phyloP scores from a whole-genome alignment of 2,329 filamentous ascomycete genomes.

The Penicillium sp. region DNA sequence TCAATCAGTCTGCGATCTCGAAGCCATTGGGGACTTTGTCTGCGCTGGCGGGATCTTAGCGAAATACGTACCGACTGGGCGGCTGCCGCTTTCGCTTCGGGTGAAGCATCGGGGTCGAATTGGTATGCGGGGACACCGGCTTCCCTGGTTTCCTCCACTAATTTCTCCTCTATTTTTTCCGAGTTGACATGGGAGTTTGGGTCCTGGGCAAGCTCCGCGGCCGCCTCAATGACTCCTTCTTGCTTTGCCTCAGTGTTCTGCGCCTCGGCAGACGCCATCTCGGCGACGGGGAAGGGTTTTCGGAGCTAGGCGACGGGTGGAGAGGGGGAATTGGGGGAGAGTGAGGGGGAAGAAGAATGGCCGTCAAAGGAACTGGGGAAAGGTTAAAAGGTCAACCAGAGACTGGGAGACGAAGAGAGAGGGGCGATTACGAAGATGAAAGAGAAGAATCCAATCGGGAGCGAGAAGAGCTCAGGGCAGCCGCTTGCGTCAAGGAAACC shows the following conservation, averaged over 20 bases:
- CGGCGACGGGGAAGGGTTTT: slow-evolving; percentile 8
- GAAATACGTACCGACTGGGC: slow-evolving; percentile 61
- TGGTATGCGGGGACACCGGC: slow-evolving; percentile 74
- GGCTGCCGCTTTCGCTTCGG: slow-evolving; percentile 78
- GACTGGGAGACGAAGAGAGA: background rate
- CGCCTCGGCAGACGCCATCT: slow-evolving; percentile 30
- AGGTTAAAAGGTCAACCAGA: background rate
- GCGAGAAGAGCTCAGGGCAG: slow-evolving; percentile 9
- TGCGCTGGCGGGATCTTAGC: background rate
- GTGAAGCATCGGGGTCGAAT: slow-evolving; percentile 79
- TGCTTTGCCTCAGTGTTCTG: slow-evolving; percentile 65
- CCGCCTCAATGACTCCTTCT: slow-evolving; percentile 72
- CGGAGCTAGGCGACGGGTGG: no score
- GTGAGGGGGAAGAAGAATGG: background rate
- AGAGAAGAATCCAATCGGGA: slow-evolving; percentile 3
- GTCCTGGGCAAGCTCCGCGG: slow-evolving; percentile 49
- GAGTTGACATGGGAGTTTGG: slow-evolving; percentile 62
- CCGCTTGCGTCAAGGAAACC: slow-evolving; percentile 25
- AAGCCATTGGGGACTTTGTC: background rate
- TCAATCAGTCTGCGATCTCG: slow-evolving; percentile 11
- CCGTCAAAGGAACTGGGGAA: background rate
- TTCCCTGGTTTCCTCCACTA: slow-evolving; percentile 71
- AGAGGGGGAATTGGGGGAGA: slow-evolving; percentile 5
- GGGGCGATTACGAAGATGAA: background rate
- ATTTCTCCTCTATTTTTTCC: slow-evolving; percentile 64